Evolutionary conservation across 495 filamentous ascomycete genomes (phyloP).

Genomic region (Penicillium pancosmium): DNA sequence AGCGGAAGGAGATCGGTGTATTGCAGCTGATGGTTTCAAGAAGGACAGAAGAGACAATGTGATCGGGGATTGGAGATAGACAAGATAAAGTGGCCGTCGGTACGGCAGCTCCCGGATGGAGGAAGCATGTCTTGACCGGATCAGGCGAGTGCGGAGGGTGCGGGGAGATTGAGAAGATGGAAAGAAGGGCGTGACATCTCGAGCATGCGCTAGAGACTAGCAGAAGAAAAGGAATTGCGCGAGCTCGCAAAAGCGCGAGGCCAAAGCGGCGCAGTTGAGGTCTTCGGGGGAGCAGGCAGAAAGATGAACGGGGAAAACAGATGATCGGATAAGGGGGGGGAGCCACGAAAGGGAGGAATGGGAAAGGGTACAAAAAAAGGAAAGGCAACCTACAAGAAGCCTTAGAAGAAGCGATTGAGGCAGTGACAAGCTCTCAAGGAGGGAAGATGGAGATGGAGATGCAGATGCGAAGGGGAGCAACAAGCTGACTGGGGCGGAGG

Average conservation of each 20-base stretch:
- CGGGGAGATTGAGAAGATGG: constrained; percentile 20
- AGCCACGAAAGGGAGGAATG: constrained; percentile 21
- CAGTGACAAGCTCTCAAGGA: constrained; percentile 5
- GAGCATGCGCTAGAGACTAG: neutral
- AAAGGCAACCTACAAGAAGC: constrained; percentile 54
- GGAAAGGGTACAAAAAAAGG: constrained; percentile 29
- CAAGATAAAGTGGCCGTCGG: constrained; percentile 15
- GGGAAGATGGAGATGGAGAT: constrained; percentile 21
- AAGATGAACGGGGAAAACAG: constrained; percentile 22
- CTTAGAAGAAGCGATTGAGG: constrained; percentile 31
- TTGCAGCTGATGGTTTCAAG: constrained; percentile 20
- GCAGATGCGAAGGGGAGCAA: constrained; percentile 9
- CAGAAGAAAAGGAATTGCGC: constrained; percentile 17
- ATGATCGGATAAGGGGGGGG: constrained; percentile 16
- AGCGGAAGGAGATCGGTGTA: constrained; percentile 25
- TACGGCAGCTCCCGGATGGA: constrained; percentile 4
- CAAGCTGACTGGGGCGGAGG: neutral
- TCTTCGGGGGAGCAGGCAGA: constrained; percentile 11
- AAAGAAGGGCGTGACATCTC: constrained; percentile 1
- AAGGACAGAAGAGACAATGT: constrained; percentile 26
- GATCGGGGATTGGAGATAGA: constrained; percentile 18
- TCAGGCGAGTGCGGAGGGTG: constrained; percentile 10
- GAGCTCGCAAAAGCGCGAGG: constrained; percentile 28
- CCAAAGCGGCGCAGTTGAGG: constrained; percentile 15
- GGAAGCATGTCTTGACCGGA: constrained; percentile 10